These are phyloP conservation scores for Colletotrichum echinochloae DNA, from an alignment of 2,329 filamentous ascomycete genomes.

Conservation along the genomic window DNA sequence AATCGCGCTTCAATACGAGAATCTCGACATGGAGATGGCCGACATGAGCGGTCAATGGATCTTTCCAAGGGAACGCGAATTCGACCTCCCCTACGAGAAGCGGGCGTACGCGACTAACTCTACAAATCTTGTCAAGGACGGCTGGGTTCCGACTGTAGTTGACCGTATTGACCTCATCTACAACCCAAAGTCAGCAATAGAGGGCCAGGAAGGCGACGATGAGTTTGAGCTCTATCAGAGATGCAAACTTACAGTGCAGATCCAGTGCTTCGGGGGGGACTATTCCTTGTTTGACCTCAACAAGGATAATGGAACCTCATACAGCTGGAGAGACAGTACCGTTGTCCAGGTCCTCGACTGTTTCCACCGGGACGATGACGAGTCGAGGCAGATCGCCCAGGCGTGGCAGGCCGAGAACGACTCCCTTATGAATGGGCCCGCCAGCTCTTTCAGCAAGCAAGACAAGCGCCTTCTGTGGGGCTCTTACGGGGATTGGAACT, in stretches of 20 bases:
- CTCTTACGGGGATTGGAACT: conserved; percentile 36
- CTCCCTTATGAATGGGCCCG: neutral
- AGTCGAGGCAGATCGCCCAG: neutral
- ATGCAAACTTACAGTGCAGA: conserved; percentile 58
- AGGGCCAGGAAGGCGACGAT: neutral
- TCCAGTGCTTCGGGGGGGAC: conserved; percentile 59
- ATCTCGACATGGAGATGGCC: conserved; percentile 56
- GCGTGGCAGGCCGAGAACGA: neutral
- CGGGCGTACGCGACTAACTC: conserved; percentile 56
- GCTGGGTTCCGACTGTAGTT: neutral
- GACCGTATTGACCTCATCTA: neutral
- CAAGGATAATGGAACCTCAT: conserved; percentile 47
- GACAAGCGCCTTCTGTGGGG: neutral
- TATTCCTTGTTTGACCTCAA: conserved; percentile 57
- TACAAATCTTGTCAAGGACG: neutral
- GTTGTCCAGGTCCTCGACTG: neutral
- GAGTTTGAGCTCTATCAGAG: conserved; percentile 13
- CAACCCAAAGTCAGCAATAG: neutral
- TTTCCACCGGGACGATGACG: neutral
- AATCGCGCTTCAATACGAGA: conserved; percentile 50
- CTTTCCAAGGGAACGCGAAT: conserved; percentile 59
- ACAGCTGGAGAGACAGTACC: neutral
- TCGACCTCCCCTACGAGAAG: conserved; percentile 61
- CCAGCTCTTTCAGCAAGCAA: neutral
- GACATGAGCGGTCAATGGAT: conserved; percentile 59